These are phyloP conservation scores for Plasmodium vinckei DNA, from an alignment of 169 alveolate genomes.

Conservation along the genomic window DNA sequence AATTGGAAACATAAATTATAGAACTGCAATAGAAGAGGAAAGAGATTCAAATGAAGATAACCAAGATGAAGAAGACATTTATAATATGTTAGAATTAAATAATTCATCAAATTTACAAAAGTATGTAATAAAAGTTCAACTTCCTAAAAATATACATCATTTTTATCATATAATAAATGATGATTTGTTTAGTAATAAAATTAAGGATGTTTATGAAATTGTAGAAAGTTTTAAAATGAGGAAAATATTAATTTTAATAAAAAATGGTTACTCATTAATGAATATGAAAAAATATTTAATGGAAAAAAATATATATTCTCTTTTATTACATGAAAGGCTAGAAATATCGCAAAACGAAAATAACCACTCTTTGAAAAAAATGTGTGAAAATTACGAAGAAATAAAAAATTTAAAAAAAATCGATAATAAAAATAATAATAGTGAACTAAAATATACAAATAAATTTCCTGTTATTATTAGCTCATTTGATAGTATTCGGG, in stretches of 20 bases:
- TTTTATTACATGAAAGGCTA: conserved; percentile 52
- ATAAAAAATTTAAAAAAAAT: conserved; percentile 50
- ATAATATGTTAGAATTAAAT: neutral
- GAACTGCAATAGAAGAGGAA: neutral
- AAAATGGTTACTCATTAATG: conserved; percentile 66
- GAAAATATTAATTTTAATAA: conserved; percentile 52
- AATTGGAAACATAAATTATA: neutral
- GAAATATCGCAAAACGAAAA: conserved; percentile 48
- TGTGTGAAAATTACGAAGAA: conserved; percentile 52
- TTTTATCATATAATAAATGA: conserved; percentile 37
- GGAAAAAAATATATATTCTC: conserved; percentile 36
- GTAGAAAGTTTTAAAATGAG: conserved; percentile 34
- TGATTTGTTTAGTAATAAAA: conserved; percentile 37
- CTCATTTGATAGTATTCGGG: conserved; percentile 71
- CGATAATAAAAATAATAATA: conserved; percentile 1
- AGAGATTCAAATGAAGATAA: neutral
- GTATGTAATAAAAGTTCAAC: conserved; percentile 56
- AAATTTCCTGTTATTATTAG: conserved; percentile 69
- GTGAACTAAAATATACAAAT: conserved; percentile 11
- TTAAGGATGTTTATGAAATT: conserved; percentile 36
- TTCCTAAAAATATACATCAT: conserved; percentile 51
- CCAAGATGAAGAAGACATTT: conserved; percentile 8
- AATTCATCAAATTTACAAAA: conserved; percentile 36
- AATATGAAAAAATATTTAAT: conserved; percentile 20
- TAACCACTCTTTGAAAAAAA: conserved; percentile 12